phyloP scores from a whole-genome alignment of 768 basidiomycete species.

The Phylloporus rhodoxanthus region DNA sequence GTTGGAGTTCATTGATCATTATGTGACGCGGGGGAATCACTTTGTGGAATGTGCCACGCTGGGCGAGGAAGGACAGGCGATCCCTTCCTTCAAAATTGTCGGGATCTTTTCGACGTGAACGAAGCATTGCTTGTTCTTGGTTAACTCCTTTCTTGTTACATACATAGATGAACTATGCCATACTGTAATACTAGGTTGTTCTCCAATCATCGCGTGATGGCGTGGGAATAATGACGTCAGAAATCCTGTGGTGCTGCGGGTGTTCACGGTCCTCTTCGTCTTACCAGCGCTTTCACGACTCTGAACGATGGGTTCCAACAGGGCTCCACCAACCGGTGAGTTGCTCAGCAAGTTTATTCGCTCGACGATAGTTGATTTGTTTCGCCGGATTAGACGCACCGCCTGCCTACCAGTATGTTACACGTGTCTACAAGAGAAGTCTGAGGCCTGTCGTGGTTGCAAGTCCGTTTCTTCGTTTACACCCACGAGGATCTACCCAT shows the following conservation, averaged over 20 bases:
- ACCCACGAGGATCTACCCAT: not conserved
- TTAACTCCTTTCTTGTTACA: not conserved
- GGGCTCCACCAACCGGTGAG: slow-evolving; percentile 13
- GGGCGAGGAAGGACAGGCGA: slow-evolving; percentile 79
- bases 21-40: slow-evolving; percentile 83
- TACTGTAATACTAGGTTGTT: not conserved
- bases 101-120: slow-evolving; percentile 78
- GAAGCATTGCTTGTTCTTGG: not conserved
- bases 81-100: slow-evolving; percentile 83
- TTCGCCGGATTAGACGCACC: slow-evolving; percentile 30
- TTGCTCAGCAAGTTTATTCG: not conserved
- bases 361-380: not conserved
- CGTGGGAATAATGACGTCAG: slow-evolving; percentile 23
- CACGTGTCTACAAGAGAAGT: slow-evolving; percentile 49
- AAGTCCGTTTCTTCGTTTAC: slow-evolving; percentile 31
- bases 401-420: slow-evolving; percentile 58
- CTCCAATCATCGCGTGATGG: no score
- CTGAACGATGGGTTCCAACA: slow-evolving; percentile 13
- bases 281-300: not conserved
- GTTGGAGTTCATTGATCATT: slow-evolving; percentile 79
- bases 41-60: slow-evolving; percentile 85
- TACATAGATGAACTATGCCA: not conserved
- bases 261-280: not conserved
- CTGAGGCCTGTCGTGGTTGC: slow-evolving; percentile 55
- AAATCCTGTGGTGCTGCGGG: slow-evolving; percentile 7